phyloP scores from a whole-genome alignment of 2,329 filamentous ascomycete genomes.

The Cercospora zeina region DNA sequence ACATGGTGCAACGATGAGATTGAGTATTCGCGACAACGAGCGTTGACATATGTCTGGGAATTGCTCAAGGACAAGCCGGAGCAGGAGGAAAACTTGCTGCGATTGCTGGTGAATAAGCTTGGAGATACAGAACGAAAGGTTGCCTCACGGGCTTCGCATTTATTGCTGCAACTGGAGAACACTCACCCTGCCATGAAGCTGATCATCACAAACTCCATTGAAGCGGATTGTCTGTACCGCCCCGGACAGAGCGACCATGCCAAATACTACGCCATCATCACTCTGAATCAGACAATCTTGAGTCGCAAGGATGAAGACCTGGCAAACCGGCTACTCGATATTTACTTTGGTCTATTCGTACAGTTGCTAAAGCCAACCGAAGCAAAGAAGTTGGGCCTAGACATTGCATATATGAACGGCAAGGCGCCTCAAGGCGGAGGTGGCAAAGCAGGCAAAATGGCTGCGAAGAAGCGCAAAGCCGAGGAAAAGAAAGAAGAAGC shows the following conservation, averaged over 20 bases:
- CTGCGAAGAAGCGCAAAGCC: slow-evolving; percentile 49
- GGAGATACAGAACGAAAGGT: slow-evolving; percentile 96
- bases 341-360: slow-evolving; percentile 91
- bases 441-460: slow-evolving; percentile 55
- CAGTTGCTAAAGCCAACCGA: slow-evolving; percentile 68
- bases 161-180: slow-evolving; percentile 86
- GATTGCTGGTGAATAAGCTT: slow-evolving; percentile 91
- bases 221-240: slow-evolving; percentile 83
- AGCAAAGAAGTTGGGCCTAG: slow-evolving; percentile 34
- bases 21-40: slow-evolving; percentile 83
- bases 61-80: slow-evolving; percentile 94
- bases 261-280: slow-evolving; percentile 95
- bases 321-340: slow-evolving; percentile 76
- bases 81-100: slow-evolving; percentile 90
- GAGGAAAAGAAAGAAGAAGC: slow-evolving; percentile 43
- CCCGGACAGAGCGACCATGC: slow-evolving; percentile 84
- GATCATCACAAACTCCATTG: slow-evolving; percentile 79
- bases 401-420: slow-evolving; percentile 34
- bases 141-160: slow-evolving; percentile 85
- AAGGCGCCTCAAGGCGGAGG: slow-evolving; percentile 54
- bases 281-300: slow-evolving; percentile 92
- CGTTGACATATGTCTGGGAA: slow-evolving; percentile 88
- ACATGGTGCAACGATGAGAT: slow-evolving; percentile 94
- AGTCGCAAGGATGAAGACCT: slow-evolving; percentile 79
- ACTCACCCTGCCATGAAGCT: slow-evolving; percentile 92